Conservation (phyloP, 129 eudicot genomes). For the Helianthus tuberosus region DNA sequence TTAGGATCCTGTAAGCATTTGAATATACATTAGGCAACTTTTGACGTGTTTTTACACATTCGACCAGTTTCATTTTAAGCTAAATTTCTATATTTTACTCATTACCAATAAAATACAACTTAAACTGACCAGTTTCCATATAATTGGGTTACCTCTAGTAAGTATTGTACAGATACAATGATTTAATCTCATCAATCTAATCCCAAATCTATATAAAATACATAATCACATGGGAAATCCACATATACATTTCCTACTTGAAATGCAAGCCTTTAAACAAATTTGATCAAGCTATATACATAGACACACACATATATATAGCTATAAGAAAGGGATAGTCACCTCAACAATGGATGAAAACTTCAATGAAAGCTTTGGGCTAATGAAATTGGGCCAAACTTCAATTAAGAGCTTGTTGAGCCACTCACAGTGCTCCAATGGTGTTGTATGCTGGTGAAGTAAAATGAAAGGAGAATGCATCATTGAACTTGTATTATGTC, state of each 20-base stretch:
- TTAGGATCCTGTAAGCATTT: conserved; percentile 2
- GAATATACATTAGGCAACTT: neutral
- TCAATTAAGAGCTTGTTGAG: conserved; percentile 88
- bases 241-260: neutral
- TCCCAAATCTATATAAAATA: neutral
- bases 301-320: neutral
- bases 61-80: neutral
- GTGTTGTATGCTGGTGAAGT: conserved; percentile 71
- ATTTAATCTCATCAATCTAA: neutral
- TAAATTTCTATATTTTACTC: neutral
- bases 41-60: neutral
- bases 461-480: conserved; percentile 2
- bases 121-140: neutral
- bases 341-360: conserved; percentile 92
- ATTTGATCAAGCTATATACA: neutral
- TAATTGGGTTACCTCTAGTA: neutral
- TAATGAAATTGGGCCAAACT: conserved; percentile 80
- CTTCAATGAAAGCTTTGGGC: conserved; percentile 74
- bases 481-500: neutral
- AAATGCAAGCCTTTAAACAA: neutral
- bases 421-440: conserved; percentile 98
- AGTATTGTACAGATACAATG: neutral
- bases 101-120: neutral
- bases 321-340: conserved; percentile 20
- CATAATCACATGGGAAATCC: neutral